Base-by-base conservation (phyloP, 2,329 filamentous ascomycete species). In the Dryadomyces quercus-mongolicae region DNA sequence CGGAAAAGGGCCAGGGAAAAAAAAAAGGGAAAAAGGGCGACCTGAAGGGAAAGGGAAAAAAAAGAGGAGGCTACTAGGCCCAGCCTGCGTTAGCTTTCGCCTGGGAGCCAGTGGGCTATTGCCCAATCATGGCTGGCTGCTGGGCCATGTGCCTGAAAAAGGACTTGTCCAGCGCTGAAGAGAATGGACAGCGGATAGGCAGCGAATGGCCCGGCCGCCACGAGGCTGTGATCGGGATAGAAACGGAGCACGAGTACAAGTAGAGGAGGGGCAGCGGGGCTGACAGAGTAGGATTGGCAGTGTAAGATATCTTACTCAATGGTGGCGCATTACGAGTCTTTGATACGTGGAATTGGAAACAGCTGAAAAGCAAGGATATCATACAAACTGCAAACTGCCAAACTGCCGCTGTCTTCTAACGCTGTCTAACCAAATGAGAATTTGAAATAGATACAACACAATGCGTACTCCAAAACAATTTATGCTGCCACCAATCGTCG, bases 401-500 rank as follows among this genome's bases (percentile, higher is more conserved):
- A n/a, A n/a, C n/a, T n/a, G n/a, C n/a, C n/a, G n/a, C n/a, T n/a
- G 25, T 31, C 25, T 31, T 31, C 25, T 5, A 31, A 31, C 25
- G 25, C 25, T 31, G 10, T 40, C 52, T 54, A n/a, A 16, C 25
- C 5, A 4, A 31, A 31, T n/a, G n/a, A n/a, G n/a, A n/a, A n/a
- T n/a, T n/a, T n/a, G n/a, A n/a, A n/a, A n/a, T n/a, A n/a, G n/a
- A n/a, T n/a, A n/a, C n/a, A n/a, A n/a, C n/a, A n/a, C n/a, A n/a
- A n/a, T n/a, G n/a, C n/a, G n/a, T n/a, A n/a, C n/a, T n/a, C n/a
- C n/a, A n/a, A n/a, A n/a, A n/a, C n/a, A n/a, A n/a, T 16, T 18
- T 34, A 60, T 12, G 58, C 59, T 3, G 59, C 55, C 45, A 60
- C 49, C 47, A 59, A 3, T 34, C 57, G 58, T 43, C 55, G 56